Evolutionary conservation across 2,329 filamentous ascomycete genomes (phyloP).

Genomic region (Annulohypoxylon truncatum): DNA sequence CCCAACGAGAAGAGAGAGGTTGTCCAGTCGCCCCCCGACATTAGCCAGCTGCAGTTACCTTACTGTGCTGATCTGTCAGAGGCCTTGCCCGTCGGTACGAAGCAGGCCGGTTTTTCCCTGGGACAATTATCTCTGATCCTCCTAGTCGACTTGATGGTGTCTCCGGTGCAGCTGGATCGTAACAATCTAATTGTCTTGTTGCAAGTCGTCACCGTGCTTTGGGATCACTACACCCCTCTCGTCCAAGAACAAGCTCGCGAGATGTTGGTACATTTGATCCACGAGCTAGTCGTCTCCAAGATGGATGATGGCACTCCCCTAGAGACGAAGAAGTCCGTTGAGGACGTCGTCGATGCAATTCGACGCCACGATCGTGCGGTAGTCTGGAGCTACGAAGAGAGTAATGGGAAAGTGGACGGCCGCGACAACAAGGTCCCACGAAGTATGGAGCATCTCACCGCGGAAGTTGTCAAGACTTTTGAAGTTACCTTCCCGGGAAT

Average conservation of each 20-base stretch:
- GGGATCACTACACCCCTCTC: conserved; percentile 95
- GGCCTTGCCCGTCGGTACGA: conserved; percentile 86
- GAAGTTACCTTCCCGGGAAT: conserved; percentile 85
- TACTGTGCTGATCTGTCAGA: conserved; percentile 89
- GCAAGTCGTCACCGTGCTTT: conserved; percentile 91
- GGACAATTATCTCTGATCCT: conserved; percentile 94
- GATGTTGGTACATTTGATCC: conserved; percentile 97
- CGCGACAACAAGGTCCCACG: conserved; percentile 83
- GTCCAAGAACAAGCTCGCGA: conserved; percentile 97
- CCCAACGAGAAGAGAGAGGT: conserved; percentile 83
- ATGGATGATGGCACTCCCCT: conserved; percentile 76
- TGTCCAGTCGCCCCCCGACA: conserved; percentile 77
- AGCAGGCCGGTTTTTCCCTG: conserved; percentile 89
- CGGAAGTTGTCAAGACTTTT: conserved; percentile 86
- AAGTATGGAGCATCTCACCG: conserved; percentile 87
- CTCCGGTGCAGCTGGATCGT: conserved; percentile 81
- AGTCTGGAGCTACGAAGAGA: conserved; percentile 95
- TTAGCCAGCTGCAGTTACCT: conserved; percentile 71
- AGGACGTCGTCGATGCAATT: conserved; percentile 88
- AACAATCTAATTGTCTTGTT: conserved; percentile 88
- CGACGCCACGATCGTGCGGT: conserved; percentile 85
- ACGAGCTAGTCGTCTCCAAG: conserved; percentile 86
- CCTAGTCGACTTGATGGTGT: conserved; percentile 95
- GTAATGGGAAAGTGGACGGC: conserved; percentile 80
- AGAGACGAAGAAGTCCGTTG: conserved; percentile 77